These are phyloP conservation scores for Brassica balearica DNA, from an alignment of 441 rosid genomes.

Conservation along the genomic window DNA sequence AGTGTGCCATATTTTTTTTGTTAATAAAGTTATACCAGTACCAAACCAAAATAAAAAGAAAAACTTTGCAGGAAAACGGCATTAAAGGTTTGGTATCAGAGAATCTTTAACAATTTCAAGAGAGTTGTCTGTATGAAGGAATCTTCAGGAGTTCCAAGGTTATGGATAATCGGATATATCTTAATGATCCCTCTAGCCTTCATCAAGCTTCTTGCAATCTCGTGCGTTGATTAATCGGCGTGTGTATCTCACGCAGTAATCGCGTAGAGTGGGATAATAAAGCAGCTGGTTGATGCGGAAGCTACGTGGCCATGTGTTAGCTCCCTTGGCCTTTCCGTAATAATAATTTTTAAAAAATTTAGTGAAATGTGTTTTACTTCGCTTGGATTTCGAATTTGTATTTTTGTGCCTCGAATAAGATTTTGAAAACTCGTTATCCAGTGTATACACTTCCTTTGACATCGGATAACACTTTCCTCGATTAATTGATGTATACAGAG, in stretches of 20 bases:
- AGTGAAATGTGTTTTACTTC: not conserved
- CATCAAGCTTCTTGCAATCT: not conserved
- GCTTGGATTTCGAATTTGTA: not conserved
- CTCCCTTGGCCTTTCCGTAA: not conserved
- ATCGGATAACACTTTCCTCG: not conserved
- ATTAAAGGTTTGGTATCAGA: conserved; percentile 25
- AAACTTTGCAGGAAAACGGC: conserved; percentile 5
- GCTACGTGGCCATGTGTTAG: conserved; percentile 24
- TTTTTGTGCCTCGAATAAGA: not conserved
- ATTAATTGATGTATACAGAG: not conserved
- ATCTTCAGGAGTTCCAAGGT: conserved; percentile 33
- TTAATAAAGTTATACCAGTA: not conserved
- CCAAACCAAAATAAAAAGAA: not conserved
- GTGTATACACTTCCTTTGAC: not conserved
- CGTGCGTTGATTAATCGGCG: conserved; percentile 9
- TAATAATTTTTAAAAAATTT: not conserved
- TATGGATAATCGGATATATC: conserved; percentile 27
- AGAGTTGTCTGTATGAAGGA: conserved; percentile 36
- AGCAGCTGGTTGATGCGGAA: conserved; percentile 28
- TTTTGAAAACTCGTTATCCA: not conserved
- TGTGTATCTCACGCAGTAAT: conserved; percentile 7
- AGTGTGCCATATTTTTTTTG: not conserved
- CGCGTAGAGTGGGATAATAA: conserved; percentile 15
- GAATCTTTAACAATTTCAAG: conserved; percentile 32
- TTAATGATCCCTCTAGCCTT: not conserved